Percentiles rank a stretch among this genome's conserved stretches.
Conservation (phyloP, 139 green algal species). For the Tetradesmus lagerheimii region DNA sequence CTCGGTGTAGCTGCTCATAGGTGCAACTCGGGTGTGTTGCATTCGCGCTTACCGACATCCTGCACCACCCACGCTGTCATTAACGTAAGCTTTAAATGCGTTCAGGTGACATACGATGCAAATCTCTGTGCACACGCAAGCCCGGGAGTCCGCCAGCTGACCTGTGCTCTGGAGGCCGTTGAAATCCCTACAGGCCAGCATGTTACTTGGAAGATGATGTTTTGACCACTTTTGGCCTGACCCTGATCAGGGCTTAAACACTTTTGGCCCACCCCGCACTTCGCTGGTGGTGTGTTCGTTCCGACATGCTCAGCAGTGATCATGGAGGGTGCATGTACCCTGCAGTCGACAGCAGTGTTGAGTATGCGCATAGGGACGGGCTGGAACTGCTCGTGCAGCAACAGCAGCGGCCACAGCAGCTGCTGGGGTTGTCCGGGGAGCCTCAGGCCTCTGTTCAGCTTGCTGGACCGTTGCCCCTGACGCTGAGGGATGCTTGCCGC, state of each 20-base stretch:
- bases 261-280: no score
- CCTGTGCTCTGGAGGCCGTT: no score
- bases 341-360: neutral
- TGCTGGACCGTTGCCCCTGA: neutral
- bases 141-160: no score
- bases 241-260: neutral
- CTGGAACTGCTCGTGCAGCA: neutral
- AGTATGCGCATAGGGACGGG: neutral
- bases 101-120: no score
- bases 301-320: neutral
- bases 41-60: no score
- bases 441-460: neutral
- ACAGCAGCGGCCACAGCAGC: neutral
- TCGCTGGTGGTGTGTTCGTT: neutral
- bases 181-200: no score
- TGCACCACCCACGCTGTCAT: no score
- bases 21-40: no score
- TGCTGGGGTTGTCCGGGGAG: neutral
- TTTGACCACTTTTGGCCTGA: neutral
- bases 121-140: no score
- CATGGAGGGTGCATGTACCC: neutral
- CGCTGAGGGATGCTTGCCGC: neutral
- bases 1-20: no score
- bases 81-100: no score
- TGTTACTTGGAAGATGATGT: no score